phyloP scores from a whole-genome alignment of 2,329 filamentous ascomycete species.

The Fusarium longipes region DNA sequence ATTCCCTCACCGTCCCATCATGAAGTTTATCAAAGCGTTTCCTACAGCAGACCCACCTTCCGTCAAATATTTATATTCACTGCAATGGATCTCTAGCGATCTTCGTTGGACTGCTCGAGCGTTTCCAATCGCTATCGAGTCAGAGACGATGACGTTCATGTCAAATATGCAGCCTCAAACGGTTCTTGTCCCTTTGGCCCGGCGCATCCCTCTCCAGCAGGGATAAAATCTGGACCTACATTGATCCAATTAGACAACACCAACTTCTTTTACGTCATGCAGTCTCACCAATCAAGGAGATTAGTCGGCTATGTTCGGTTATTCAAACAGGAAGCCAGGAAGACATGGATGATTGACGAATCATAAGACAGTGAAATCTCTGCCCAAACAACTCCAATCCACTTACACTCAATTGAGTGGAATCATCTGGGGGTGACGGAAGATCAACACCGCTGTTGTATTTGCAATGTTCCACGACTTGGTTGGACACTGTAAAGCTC shows the following conservation, averaged over 20 bases:
- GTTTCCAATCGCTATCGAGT: conserved; percentile 17
- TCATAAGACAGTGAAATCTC: conserved; percentile 43
- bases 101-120: background rate
- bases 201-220: conserved; percentile 29
- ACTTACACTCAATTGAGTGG: conserved; percentile 33
- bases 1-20: conserved; percentile 22
- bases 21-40: conserved; percentile 35
- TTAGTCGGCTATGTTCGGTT: conserved; percentile 45
- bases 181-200: conserved; percentile 39
- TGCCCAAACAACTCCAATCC: conserved; percentile 38
- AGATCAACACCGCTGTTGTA: conserved; percentile 24
- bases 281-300: conserved; percentile 38
- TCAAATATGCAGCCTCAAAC: conserved; percentile 2
- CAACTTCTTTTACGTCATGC: background rate
- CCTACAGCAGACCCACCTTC: conserved; percentile 19
- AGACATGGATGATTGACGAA: conserved; percentile 30
- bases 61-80: conserved; percentile 1
- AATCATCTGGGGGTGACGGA: conserved; percentile 17
- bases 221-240: conserved; percentile 35
- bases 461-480: conserved; percentile 20
- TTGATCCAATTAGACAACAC: conserved; percentile 32
- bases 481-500: conserved; percentile 15
- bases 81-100: background rate
- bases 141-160: conserved; percentile 9
- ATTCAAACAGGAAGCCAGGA: conserved; percentile 15